Base-by-base conservation (phyloP, 352 stramenopile species). In the Pythium pectinolyticum region DNA sequence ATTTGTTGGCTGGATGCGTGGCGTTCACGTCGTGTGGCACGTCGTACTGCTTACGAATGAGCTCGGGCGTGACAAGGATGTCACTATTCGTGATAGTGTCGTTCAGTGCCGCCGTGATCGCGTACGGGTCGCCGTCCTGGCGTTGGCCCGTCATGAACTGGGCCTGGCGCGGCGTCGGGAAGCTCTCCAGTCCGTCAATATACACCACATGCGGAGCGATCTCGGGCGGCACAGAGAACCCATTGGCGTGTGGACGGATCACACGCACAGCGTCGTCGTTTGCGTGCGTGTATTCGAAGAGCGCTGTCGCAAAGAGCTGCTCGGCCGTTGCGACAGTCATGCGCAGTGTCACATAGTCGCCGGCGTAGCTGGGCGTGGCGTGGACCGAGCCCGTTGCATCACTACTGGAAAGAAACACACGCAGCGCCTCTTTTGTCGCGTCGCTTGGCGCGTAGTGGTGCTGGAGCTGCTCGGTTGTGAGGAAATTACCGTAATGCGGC, bases 171-270 rank as follows among this genome's bases (percentile, higher is more conserved):
- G 84, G 70, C 25, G 84, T 88, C 5, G 84, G 84, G 45, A 93
- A 90, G 55, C 70, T 80, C 67, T 93, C 82, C 20, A 93, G 70
- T 22, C 78, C 84, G 66, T 86, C 84, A 11, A 91, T 61, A 66
- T 79, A 93, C 48, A 75, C 43, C 20, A 91, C 69, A 20, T 86
- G 70, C 5, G n/a, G 8, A 2, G 68, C 58, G 3, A 93, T 57
- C 5, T 61, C 49, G 11, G 54, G 25, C 0, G 84, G 84, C 12
- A 93, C 48, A 0, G 41, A 49, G 51, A 80, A 89, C 15, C 40
- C 57, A 11, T 63, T 30, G 30, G 59, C 61, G 1, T 64, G 53
- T 0, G 84, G 80, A 8, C 82, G 76, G 14, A 90, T 55, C 11
- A 93, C 69, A 14, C 58, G 71, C 48, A 87, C 45, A 3, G 48